Evolutionary conservation across 768 basidiomycete genomes (phyloP), one percentile per base, ranked within the genome.

Genomic region (Glaciozyma martinii): DNA sequence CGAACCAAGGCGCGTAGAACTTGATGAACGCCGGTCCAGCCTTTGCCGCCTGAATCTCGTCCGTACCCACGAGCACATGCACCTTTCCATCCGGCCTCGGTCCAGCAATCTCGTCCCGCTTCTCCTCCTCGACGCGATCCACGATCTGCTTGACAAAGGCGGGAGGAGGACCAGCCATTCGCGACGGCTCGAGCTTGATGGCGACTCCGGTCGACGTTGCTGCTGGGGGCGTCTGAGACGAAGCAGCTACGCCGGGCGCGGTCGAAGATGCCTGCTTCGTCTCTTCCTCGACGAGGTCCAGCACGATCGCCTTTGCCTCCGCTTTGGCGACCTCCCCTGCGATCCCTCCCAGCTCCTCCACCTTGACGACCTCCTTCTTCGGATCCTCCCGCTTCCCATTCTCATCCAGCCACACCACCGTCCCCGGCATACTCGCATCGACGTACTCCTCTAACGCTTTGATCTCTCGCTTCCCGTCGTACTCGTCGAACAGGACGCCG

Each of bases 1-100:
- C 76, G 40, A 73, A 84, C 87, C 93, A 98, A 0, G 93, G 93
- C 0, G 92, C 94, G 75, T 82, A 98, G 79, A 89, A 98, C 74
- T 87, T 86, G 75, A 87, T 79, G 71, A 87, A 84, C 3, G 81
- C 77, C 1, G 84, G 80, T 3, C 83, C 84, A 10, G 46, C 62
- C 52, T 57, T 66, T 15, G 68, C 13, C 0, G 25, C 10, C 5
- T 32, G 54, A 3, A 61, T 50, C 7, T 63, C 53, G 19, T 59
- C 64, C 13, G 50, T 37, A 44, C 27, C 16, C 25, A 30, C 29
- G 25, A 58, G 19, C 21, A 43, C 47, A 18, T 61, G 52, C 42
- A 66, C 65, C 40, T 30, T 42, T 1, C 65, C 65, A 37, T 66
- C 65, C 23, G 64, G 49, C 27, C 42, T 60, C 5, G 59, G 49